Evolutionary conservation across 2,329 filamentous ascomycete genomes (phyloP).

Genomic region (Lecanoromycetidae sp.): DNA sequence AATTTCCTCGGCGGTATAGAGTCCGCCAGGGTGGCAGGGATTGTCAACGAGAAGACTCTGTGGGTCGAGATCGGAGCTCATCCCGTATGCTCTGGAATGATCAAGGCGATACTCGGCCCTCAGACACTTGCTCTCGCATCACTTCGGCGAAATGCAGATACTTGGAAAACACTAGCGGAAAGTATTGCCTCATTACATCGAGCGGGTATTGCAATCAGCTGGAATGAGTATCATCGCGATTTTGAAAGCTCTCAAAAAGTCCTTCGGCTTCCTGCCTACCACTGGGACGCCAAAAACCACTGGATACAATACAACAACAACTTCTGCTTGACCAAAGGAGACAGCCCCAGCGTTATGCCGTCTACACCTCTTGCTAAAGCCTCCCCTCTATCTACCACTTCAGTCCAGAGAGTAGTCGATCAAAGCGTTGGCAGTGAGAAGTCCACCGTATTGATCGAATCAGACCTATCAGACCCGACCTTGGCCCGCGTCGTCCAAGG

Average conservation of each 20-base stretch:
- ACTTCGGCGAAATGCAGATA: conserved; percentile 37
- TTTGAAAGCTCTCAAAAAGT: conserved; percentile 47
- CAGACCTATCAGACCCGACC: conserved; percentile 52
- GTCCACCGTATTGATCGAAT: conserved; percentile 41
- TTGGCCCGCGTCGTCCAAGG: conserved; percentile 50
- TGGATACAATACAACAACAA: conserved; percentile 61
- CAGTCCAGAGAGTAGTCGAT: conserved; percentile 46
- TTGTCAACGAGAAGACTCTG: conserved; percentile 52
- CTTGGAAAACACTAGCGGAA: conserved; percentile 51
- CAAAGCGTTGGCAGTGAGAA: conserved; percentile 23
- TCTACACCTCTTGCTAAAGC: conserved; percentile 33
- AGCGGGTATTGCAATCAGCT: conserved; percentile 52
- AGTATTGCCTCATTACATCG: conserved; percentile 49
- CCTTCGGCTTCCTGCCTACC: conserved; percentile 53
- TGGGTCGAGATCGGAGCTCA: conserved; percentile 65
- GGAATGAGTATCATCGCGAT: conserved; percentile 56
- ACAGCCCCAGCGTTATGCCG: background rate
- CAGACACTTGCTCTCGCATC: conserved; percentile 19
- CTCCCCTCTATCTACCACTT: conserved; percentile 50
- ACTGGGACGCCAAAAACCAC: conserved; percentile 59
- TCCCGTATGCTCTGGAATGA: conserved; percentile 55
- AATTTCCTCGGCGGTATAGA: conserved; percentile 54
- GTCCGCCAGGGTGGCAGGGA: conserved; percentile 43
- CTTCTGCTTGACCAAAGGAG: conserved; percentile 56
- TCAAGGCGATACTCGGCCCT: conserved; percentile 35